A percentile compares a stretch with the other conserved stretches of the same genome.
These are phyloP conservation scores for Lantana camara DNA, from an alignment of 257 asterid species.

Conservation along the genomic window DNA sequence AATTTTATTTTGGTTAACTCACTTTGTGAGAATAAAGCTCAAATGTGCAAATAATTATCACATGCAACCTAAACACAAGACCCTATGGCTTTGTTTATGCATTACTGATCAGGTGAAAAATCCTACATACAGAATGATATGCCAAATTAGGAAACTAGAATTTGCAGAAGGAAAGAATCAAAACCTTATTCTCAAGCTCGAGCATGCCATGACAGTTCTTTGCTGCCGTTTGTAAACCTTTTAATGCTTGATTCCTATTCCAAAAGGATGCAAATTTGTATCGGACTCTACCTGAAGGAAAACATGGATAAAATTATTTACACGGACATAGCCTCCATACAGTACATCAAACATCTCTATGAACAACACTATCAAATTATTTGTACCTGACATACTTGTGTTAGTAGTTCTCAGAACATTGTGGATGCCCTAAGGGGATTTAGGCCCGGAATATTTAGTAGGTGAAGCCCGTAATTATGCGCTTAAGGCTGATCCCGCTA, in stretches of 20 bases:
- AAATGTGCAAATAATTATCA: too few relatives aligned
- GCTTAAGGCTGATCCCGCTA: too few relatives aligned
- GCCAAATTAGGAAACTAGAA: constrained; percentile 19
- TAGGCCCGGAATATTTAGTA: too few relatives aligned
- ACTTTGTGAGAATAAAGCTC: too few relatives aligned
- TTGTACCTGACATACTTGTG: too few relatives aligned
- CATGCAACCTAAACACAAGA: too few relatives aligned
- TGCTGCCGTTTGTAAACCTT: constrained; percentile 64
- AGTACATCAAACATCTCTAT: background rate
- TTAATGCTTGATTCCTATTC: constrained; percentile 84
- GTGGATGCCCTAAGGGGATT: too few relatives aligned
- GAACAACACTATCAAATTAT: too few relatives aligned
- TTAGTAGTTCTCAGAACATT: too few relatives aligned
- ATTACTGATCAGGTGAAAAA: background rate
- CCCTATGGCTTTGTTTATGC: background rate
- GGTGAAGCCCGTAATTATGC: too few relatives aligned
- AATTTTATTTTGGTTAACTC: too few relatives aligned
- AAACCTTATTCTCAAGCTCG: constrained; percentile 89
- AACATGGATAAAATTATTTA: constrained; percentile 17
- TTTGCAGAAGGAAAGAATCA: constrained; percentile 23
- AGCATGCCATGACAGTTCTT: constrained; percentile 59
- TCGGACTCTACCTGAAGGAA: constrained; percentile 81
- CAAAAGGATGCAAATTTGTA: constrained; percentile 98
- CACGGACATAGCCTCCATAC: background rate
- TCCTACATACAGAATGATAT: constrained; percentile 3